Percentiles rank a stretch among this genome's conserved stretches.
Evolutionary conservation across 345 rosid genomes (phyloP).

Genomic region (Ceriops zippeliana): DNA sequence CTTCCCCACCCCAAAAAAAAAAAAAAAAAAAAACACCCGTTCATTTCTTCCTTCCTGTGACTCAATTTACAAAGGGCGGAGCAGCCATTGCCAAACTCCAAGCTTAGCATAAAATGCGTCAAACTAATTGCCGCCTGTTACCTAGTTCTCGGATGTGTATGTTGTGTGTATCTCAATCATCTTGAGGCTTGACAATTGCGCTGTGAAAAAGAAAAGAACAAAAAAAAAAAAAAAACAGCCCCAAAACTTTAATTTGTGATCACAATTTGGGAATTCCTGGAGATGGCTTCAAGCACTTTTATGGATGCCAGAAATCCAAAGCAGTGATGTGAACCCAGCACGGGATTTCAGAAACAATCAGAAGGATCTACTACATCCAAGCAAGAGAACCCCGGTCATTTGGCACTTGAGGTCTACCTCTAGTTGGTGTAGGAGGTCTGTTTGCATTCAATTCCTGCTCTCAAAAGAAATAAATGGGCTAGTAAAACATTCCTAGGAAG

Average conservation of each 20-base stretch:
- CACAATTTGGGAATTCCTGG: slow-evolving; percentile 27
- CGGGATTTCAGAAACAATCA: slow-evolving; percentile 25
- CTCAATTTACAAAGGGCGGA: slow-evolving; percentile 48
- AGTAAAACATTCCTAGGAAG: background rate
- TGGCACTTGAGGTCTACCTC: slow-evolving; percentile 87
- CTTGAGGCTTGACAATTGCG: slow-evolving; percentile 26
- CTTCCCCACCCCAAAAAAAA: slow-evolving; percentile 15
- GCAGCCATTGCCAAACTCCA: slow-evolving; percentile 14
- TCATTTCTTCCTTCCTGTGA: slow-evolving; percentile 37
- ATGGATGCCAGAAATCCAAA: slow-evolving; percentile 40
- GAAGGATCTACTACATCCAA: slow-evolving; percentile 54
- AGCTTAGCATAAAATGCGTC: slow-evolving; percentile 19
- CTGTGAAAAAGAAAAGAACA: slow-evolving; percentile 26
- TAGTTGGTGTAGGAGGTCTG: slow-evolving; percentile 90
- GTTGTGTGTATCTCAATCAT: slow-evolving; percentile 29
- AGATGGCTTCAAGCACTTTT: slow-evolving; percentile 43
- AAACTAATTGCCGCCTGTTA: slow-evolving; percentile 28
- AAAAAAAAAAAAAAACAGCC: slow-evolving; percentile 27
- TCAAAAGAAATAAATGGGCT: slow-evolving; percentile 7
- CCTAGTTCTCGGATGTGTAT: slow-evolving; percentile 36
- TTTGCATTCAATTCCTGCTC: slow-evolving; percentile 89
- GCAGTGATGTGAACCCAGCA: slow-evolving; percentile 38
- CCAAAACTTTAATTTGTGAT: slow-evolving; percentile 26
- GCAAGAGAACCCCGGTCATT: slow-evolving; percentile 89
- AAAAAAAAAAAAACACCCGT: slow-evolving; percentile 9